Conservation (phyloP, 768 basidiomycete genomes). For the Boletus sensibilis region DNA sequence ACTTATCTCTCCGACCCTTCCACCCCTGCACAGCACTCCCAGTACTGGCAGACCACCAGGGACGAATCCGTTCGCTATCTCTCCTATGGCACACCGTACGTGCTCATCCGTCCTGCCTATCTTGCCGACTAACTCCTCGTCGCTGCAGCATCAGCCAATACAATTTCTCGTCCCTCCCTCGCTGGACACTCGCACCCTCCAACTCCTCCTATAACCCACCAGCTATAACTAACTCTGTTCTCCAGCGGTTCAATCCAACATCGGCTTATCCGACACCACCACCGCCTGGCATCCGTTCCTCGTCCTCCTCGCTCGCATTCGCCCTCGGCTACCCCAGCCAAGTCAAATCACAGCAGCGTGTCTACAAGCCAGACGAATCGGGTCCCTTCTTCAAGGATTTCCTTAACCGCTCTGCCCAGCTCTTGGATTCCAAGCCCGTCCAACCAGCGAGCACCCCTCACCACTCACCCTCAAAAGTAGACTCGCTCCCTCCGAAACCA, state of each 20-base stretch:
- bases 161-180: constrained; percentile 35
- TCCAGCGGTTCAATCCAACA: constrained; percentile 60
- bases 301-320: constrained; percentile 72
- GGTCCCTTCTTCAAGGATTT: constrained; percentile 65
- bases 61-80: constrained; percentile 62
- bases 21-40: constrained; percentile 43
- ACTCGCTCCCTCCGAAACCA: constrained; percentile 17
- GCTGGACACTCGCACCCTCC: constrained; percentile 43
- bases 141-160: constrained; percentile 26
- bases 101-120: constrained; percentile 3
- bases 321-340: constrained; percentile 56
- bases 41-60: constrained; percentile 64
- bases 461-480: constrained; percentile 17
- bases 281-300: constrained; percentile 57
- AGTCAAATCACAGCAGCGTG: constrained; percentile 24
- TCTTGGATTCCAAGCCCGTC: constrained; percentile 34
- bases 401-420: constrained; percentile 46
- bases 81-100: constrained; percentile 52
- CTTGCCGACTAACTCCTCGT: constrained; percentile 2
- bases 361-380: constrained; percentile 58
- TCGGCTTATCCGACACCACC: constrained; percentile 73
- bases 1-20: constrained; percentile 53
- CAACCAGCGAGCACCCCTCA: constrained; percentile 15
- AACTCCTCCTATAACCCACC: constrained; percentile 54
- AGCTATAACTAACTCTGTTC: constrained; percentile 61